Conservation (phyloP, 345 rosid species). For the Eucalyptus melliodora region DNA sequence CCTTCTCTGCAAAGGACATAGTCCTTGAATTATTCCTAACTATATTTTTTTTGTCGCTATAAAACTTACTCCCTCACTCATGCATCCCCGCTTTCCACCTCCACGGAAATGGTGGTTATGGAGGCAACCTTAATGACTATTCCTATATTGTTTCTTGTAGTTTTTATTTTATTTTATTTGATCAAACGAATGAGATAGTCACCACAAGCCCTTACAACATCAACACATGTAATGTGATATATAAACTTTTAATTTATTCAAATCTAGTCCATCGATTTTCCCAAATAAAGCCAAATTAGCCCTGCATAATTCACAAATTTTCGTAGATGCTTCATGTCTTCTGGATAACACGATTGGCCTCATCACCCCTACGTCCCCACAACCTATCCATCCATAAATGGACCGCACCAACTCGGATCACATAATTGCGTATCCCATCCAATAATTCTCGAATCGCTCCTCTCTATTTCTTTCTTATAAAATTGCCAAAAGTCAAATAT, state of each 20-base stretch:
- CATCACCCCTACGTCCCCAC: background rate
- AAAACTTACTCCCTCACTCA: too few species aligned
- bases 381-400: background rate
- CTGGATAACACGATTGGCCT: background rate
- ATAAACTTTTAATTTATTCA: fast-evolving
- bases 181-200: background rate
- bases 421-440: background rate
- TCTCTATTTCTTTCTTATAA: background rate
- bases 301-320: background rate
- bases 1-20: too few species aligned
- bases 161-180: background rate
- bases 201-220: too few species aligned
- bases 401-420: background rate
- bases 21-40: too few species aligned
- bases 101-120: too few species aligned
- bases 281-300: background rate
- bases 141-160: background rate
- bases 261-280: background rate
- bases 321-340: background rate
- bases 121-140: too few species aligned
- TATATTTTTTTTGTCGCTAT: fast-evolving
- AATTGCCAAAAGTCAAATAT: background rate
- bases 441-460: background rate
- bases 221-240: background rate
- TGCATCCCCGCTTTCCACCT: too few species aligned